Evolutionary conservation across 148 eudicot genomes (phyloP).

Genomic region (Vaccinium macrocarpon): DNA sequence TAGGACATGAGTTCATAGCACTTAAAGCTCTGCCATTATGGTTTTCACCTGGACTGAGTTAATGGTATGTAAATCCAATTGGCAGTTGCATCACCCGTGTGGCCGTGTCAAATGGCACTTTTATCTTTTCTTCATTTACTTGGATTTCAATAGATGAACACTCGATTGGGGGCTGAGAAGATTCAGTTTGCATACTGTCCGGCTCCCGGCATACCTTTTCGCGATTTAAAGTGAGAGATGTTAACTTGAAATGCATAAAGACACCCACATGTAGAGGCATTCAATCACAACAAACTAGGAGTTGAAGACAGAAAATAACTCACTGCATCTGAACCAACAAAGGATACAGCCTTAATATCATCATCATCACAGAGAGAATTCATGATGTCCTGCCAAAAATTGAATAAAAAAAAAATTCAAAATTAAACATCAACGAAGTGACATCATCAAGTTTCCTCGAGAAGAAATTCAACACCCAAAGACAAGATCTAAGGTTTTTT

Average conservation of each 20-base stretch:
- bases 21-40: constrained; percentile 25
- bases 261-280: constrained; percentile 9
- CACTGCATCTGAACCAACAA: constrained; percentile 60
- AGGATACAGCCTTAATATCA: constrained; percentile 56
- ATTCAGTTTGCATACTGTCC: neutral
- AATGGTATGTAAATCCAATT: neutral
- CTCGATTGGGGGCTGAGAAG: neutral
- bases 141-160: neutral
- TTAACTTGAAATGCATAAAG: neutral
- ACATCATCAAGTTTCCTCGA: neutral
- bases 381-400: constrained; percentile 51
- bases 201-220: neutral
- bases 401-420: neutral
- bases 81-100: constrained; percentile 29
- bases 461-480: neutral
- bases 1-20: neutral
- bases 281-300: neutral
- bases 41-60: neutral
- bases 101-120: constrained; percentile 32
- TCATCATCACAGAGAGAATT: constrained; percentile 64
- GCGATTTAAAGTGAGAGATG: neutral
- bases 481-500: neutral
- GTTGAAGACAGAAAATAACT: constrained; percentile 22
- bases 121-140: constrained; percentile 3
- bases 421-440: neutral